These are phyloP conservation scores for Neofusicoccum umdonicola DNA, from an alignment of 2,329 filamentous ascomycete genomes.

Conservation along the genomic window DNA sequence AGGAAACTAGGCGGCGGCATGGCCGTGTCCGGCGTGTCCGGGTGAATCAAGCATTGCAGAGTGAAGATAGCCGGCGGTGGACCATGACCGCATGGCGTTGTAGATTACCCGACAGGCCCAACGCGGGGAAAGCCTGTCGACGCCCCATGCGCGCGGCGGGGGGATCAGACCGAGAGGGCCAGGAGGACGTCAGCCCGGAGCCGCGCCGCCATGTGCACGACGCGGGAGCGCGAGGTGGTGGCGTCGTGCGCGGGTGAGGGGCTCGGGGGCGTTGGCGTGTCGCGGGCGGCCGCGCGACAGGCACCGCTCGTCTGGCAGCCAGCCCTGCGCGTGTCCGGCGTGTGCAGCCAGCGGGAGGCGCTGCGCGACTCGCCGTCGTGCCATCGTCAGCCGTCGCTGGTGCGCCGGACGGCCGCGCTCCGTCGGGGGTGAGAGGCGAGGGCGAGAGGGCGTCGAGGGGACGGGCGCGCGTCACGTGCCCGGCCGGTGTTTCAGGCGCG, in stretches of 20 bases:
- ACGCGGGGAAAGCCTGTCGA: constrained; percentile 5
- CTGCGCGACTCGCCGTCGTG: not conserved
- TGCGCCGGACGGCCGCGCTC: not conserved
- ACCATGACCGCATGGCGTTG: constrained; percentile 6
- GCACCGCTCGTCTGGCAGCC: not conserved
- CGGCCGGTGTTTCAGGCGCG: constrained; percentile 3
- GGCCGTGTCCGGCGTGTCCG: not conserved
- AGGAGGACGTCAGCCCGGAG: not conserved
- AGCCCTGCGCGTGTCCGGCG: not conserved
- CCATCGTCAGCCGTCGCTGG: not conserved
- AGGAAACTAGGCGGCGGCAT: not conserved
- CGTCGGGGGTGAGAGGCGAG: not conserved
- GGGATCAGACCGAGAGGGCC: not conserved
- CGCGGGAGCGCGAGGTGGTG: not conserved
- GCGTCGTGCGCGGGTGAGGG: constrained; percentile 4
- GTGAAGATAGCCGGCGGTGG: not conserved
- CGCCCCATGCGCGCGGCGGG: not conserved
- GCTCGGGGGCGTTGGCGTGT: not conserved
- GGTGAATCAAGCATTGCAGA: not conserved
- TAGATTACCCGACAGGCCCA: not conserved
- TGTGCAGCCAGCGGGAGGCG: not conserved
- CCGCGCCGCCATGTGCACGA: not conserved
- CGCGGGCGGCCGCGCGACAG: not conserved
- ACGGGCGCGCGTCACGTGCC: not conserved
- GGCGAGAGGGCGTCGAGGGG: not conserved